A percentile compares a stretch with the other conserved stretches of the same genome.
phyloP scores from a whole-genome alignment of 83 land plant species.

The Picea abies region DNA sequence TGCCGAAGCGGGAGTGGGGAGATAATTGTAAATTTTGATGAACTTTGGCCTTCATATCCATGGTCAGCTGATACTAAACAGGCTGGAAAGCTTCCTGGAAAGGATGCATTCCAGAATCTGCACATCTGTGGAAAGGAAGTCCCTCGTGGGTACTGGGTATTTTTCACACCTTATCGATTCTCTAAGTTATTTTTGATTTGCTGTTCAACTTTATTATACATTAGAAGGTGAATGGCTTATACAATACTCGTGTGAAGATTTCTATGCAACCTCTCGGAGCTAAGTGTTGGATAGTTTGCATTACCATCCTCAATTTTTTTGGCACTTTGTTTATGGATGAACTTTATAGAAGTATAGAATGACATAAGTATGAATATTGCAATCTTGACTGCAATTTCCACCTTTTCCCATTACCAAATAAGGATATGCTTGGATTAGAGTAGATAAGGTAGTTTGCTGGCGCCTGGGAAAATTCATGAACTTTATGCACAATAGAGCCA shows the following conservation, averaged over 20 bases:
- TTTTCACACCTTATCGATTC: slow-evolving; percentile 6
- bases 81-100: slow-evolving; percentile 8
- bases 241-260: background rate
- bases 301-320: background rate
- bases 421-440: too few relatives aligned
- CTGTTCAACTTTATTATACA: background rate
- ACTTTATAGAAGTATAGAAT: background rate
- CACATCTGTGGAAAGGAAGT: slow-evolving; percentile 73
- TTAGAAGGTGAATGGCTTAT: background rate
- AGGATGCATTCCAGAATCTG: slow-evolving; percentile 27
- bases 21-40: slow-evolving; percentile 69
- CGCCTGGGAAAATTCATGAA: too few relatives aligned
- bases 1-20: slow-evolving; percentile 77
- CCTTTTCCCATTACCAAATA: too few relatives aligned
- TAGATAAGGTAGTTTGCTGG: too few relatives aligned
- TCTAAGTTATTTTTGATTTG: background rate
- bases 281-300: background rate
- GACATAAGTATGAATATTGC: background rate
- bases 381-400: too few relatives aligned
- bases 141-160: slow-evolving; percentile 77
- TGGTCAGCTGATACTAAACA: slow-evolving; percentile 24
- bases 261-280: background rate
- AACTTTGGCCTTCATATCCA: slow-evolving; percentile 40
- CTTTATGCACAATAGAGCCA: too few relatives aligned
- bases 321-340: background rate